Evolutionary conservation across 2,329 filamentous ascomycete genomes (phyloP).

Genomic region (Lachnellula occidentalis): DNA sequence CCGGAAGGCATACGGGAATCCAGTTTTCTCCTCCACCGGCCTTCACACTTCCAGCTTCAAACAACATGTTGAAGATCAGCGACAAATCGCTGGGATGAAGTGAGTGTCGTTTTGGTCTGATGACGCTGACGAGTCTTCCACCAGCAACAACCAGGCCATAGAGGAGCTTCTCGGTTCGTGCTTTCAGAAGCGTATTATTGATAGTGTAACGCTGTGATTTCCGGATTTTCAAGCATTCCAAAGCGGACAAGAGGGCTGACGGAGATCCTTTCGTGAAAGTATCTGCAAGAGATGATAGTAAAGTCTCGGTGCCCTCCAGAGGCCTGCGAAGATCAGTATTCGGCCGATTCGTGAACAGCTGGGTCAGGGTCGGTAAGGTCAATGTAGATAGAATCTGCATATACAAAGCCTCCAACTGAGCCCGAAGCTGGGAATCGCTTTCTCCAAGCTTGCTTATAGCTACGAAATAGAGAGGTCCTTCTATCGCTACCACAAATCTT

Average conservation of each 20-base stretch:
- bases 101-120: slow-evolving; percentile 89
- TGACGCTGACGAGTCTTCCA: slow-evolving; percentile 87
- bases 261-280: slow-evolving; percentile 91
- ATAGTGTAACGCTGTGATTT: slow-evolving; percentile 83
- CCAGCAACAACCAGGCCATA: slow-evolving; percentile 93
- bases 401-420: slow-evolving; percentile 88
- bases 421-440: slow-evolving; percentile 79
- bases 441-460: slow-evolving; percentile 91
- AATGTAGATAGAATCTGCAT: slow-evolving; percentile 97
- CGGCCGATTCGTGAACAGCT: slow-evolving; percentile 82
- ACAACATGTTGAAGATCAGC: slow-evolving; percentile 98
- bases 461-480: slow-evolving; percentile 86
- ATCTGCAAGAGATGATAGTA: slow-evolving; percentile 88
- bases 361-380: slow-evolving; percentile 78
- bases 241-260: slow-evolving; percentile 77
- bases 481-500: slow-evolving; percentile 78
- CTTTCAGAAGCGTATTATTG: slow-evolving; percentile 80
- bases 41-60: slow-evolving; percentile 88
- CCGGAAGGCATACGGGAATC: slow-evolving; percentile 92
- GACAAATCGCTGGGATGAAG: slow-evolving; percentile 93
- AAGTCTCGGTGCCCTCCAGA: slow-evolving; percentile 81
- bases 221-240: slow-evolving; percentile 88
- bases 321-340: slow-evolving; percentile 91
- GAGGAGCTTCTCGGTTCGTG: slow-evolving; percentile 69
- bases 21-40: slow-evolving; percentile 93